Base-by-base conservation (phyloP, 2,329 filamentous ascomycete genomes). In the Scytalidium lignicola region DNA sequence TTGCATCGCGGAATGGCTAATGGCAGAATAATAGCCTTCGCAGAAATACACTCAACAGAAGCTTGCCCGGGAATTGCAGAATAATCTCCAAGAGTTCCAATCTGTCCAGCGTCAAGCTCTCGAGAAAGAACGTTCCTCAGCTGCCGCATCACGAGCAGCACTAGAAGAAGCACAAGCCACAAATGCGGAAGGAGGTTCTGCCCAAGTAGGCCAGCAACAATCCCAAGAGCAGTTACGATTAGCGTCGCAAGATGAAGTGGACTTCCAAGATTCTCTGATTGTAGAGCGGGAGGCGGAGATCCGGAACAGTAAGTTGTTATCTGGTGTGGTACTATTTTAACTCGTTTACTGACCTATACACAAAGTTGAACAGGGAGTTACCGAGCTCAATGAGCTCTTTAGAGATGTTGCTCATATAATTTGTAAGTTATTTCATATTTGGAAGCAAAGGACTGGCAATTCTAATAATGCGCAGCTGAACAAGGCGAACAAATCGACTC, bases 401-500 rank as follows among this genome's bases (percentile, higher is more conserved):
- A 80, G 91, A 55, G 92, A 99, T 72, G 90, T 99, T n/a, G 93
- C 92, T 43, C 90, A 96, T 67, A 96, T 99, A 67, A 91, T 99
- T 45, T 83, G 83, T 37, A 37, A 37, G 32, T 37, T 37, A 37
- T 37, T 26, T 26, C 23, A 26, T 5, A 13, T 37, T n/a, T 15
- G 32, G n/a, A 37, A 37, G 15, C 15, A 13, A 17, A n/a, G n/a
- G n/a, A n/a, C n/a, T n/a, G n/a, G n/a, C n/a, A n/a, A 7, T 37
- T n/a, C 32, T 37, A 17, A 37, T 17, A 15, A 37, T 37, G 32
- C n/a, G 32, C n/a, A 37, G 32, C 32, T 53, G 92, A 97, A 70
- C 93, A 99, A 71, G 93, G 93, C 45, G 88, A 90, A 59, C 82
- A 88, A 68, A 75, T 99, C 23, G 86, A 92, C 63, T 88, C 88